phyloP scores from a whole-genome alignment of 2,329 filamentous ascomycete genomes.

The Ascomycota sp. region DNA sequence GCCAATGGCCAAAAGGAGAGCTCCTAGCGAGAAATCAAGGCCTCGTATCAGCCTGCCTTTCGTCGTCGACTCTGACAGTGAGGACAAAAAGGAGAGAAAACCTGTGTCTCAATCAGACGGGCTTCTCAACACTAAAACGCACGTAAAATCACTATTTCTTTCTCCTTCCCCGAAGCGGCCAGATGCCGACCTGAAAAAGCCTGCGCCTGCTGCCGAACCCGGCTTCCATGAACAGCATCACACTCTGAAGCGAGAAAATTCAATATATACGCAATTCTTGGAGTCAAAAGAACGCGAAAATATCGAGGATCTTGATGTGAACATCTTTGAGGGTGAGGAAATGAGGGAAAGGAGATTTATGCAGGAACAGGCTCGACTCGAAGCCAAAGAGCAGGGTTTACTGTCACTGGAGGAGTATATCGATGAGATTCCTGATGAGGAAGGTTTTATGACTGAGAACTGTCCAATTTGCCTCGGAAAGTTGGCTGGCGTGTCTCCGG shows the following conservation, averaged over 20 bases:
- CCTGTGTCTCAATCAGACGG: background rate
- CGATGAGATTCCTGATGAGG: conserved; percentile 12
- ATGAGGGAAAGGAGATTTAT: conserved; percentile 48
- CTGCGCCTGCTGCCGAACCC: background rate
- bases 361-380: conserved; percentile 51
- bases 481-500: conserved; percentile 36
- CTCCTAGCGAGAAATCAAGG: conserved; percentile 5
- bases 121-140: background rate
- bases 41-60: conserved; percentile 29
- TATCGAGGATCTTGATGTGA: conserved; percentile 36
- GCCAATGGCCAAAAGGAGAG: conserved; percentile 10
- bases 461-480: conserved; percentile 64
- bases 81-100: conserved; percentile 10
- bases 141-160: background rate
- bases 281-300: conserved; percentile 15
- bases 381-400: conserved; percentile 33
- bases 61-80: conserved; percentile 47
- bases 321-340: conserved; percentile 39
- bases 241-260: conserved; percentile 6
- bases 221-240: background rate
- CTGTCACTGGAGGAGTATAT: conserved; percentile 15
- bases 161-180: no score
- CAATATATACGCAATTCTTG: conserved; percentile 13
- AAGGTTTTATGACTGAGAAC: conserved; percentile 11
- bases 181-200: background rate